Percentiles rank a stretch among this genome's conserved stretches.
phyloP scores from a whole-genome alignment of 306 rosid species.

The Casuarina glauca region DNA sequence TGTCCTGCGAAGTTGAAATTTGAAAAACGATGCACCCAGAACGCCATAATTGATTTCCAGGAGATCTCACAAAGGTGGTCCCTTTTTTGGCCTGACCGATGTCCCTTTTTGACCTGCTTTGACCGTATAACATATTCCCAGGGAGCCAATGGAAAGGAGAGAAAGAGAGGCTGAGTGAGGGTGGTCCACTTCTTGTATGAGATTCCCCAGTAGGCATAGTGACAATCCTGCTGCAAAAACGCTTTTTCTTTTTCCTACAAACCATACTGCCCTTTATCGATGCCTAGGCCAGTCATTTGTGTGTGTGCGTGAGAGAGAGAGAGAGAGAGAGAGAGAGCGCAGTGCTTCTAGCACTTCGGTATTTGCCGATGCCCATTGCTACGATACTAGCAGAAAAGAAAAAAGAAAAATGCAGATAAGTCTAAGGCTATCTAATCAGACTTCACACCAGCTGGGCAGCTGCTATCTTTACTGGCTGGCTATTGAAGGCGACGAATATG shows the following conservation, averaged over 20 bases:
- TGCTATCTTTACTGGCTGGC: background rate
- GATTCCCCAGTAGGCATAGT: conserved; percentile 54
- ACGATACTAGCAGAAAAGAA: background rate
- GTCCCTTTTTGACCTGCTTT: conserved; percentile 75
- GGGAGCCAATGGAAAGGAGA: conserved; percentile 54
- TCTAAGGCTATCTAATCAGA: conserved; percentile 2
- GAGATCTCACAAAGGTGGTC: conserved; percentile 41
- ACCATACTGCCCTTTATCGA: conserved; percentile 27
- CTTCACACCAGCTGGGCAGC: background rate
- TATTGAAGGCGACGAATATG: conserved; percentile 8
- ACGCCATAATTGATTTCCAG: conserved; percentile 26
- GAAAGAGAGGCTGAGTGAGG: conserved; percentile 27
- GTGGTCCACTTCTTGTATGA: conserved; percentile 63
- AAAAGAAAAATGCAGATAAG: background rate
- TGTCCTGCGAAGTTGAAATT: background rate
- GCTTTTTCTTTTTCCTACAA: conserved; percentile 74
- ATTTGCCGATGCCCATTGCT: background rate
- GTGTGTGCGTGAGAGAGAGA: background rate
- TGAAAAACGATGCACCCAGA: background rate
- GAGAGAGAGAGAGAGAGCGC: background rate
- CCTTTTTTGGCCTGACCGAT: conserved; percentile 47
- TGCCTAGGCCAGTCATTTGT: conserved; percentile 37
- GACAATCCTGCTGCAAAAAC: conserved; percentile 38
- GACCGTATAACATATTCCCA: conserved; percentile 72
- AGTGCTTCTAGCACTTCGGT: background rate